Evolutionary conservation across 768 basidiomycete genomes (phyloP), one percentile per base, ranked within the genome.

Genomic region (Mycena metata): DNA sequence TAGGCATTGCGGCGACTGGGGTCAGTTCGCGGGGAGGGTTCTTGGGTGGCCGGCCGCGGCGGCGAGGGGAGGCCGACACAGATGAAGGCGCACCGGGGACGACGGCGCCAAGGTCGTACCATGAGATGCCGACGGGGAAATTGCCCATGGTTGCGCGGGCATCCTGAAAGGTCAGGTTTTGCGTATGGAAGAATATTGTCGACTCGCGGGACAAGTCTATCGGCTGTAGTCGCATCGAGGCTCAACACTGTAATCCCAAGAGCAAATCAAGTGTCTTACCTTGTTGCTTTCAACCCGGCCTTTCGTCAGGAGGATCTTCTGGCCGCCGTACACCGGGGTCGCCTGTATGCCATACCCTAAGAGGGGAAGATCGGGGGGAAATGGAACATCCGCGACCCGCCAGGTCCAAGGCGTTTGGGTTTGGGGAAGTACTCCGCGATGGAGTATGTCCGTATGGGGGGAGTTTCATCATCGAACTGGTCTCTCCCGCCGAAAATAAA

Each of bases 401-500:
- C 77, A 78, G 0, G 41, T 55, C 76, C 77, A 79, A 6, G 41
- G 17, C 4, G 69, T 63, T 21, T 60, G 42, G 30, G 30, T 30
- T 0, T 60, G 57, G 2, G 45, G 39, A 49, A 30, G 30, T 72
- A 72, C 12, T 66, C 63, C 1, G 72, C 71, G 17, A 78, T 66
- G 15, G 66, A 76, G 55, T 73, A 78, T 1, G 76, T 74, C 5
- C 42, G 26, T 3, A 69, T 66, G 11, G 67, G 45, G 1, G 51
- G 33, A 1, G 69, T 45, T 46, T 70, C 62, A 7, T 64, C 62
- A 1, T 55, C 65, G 49, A 70, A 72, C 4, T 50, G 10, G 11
- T 55, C 52, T 23, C 73, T 71, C 0, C 78, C 76, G 13, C 77
- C 76, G 39, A 79, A 79, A 15, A 80, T 69, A 46, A 72, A 79